Base-by-base conservation (phyloP, 2,329 filamentous ascomycete species). In the Curvularia spicifera region DNA sequence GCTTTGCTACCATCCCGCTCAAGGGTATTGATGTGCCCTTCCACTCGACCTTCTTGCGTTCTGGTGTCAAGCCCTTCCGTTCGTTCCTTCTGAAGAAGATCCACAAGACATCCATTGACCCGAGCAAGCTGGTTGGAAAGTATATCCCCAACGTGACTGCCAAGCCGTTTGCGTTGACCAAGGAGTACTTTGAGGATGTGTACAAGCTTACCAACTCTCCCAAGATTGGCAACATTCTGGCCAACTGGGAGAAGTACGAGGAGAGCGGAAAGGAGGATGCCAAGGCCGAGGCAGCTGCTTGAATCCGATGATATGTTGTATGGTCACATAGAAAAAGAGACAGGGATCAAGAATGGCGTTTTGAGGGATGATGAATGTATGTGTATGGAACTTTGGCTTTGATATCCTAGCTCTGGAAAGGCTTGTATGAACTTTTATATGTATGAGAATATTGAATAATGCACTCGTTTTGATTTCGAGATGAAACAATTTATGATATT, bases 1-100 rank as follows among this genome's bases (percentile, higher is more conserved):
- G 96, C 24, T 97, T 97, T 74, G 95, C 95, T 43, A 98, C 94
- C 24, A 98, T 99, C 69, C 95, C 96, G 43, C 90, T 99, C 65
- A 91, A 90, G 74, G 96, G 96, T 64, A 99, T 99, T 70, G 95
- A 99, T 72, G 96, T 98, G 75, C 95, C 95, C 44, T 99, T 99
- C 91, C 95, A 99, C 85, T 95, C 91, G 70, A 99, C 95, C 18
- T 99, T 99, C 85, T 82, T 99, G 80, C 91, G 96, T 55, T 97
- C 93, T 39, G 96, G 95, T 71, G 95, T 99, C 79, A 99, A 99
- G 85, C 95, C 96, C 46, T 99, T 99, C 92, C 87, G 95, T 67
- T 94, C 89, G 44, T 99, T 99, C 87, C 80, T 99, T 76, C 89
- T 98, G 71, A 99, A 98, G 91, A 99, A 99, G 87, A 98, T 99